Evolutionary conservation across 257 asterid species (phyloP).

Genomic region (Petunia axillaris): DNA sequence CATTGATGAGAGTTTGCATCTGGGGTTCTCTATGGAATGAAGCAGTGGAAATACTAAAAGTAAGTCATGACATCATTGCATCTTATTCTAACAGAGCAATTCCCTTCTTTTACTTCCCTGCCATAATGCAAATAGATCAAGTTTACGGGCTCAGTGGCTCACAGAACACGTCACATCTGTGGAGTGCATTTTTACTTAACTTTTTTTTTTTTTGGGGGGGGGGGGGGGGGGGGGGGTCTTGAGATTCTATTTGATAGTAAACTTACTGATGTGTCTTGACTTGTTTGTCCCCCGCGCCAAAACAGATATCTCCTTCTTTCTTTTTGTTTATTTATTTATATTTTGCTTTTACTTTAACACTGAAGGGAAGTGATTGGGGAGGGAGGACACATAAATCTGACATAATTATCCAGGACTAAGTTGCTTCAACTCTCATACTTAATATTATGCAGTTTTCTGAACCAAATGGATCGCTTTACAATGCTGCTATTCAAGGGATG

Average conservation of each 20-base stretch:
- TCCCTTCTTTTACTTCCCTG: not conserved
- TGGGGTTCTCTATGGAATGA: slow-evolving; percentile 89
- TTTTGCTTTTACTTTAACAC: not conserved
- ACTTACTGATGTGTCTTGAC: not conserved
- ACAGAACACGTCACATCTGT: not conserved
- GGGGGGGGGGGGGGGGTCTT: no score
- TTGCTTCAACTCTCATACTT: slow-evolving; percentile 3
- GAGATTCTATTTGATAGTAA: not conserved
- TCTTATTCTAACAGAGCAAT: not conserved
- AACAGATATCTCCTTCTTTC: not conserved
- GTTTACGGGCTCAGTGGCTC: not conserved
- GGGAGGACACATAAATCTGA: not conserved
- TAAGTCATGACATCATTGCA: slow-evolving; percentile 34
- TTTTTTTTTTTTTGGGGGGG: not conserved
- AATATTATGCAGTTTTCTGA: slow-evolving; percentile 49
- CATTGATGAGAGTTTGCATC: slow-evolving; percentile 72
- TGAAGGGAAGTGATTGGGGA: not conserved
- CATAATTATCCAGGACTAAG: not conserved
- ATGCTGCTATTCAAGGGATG: slow-evolving; percentile 92
- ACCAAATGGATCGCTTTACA: slow-evolving; percentile 75
- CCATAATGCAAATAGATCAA: not conserved
- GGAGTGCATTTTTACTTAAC: not conserved
- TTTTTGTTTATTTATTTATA: not conserved
- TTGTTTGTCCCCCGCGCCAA: not conserved
- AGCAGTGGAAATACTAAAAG: slow-evolving; percentile 70